phyloP scores from a whole-genome alignment of 2,329 filamentous ascomycete species.

The Fusarium lateritium region DNA sequence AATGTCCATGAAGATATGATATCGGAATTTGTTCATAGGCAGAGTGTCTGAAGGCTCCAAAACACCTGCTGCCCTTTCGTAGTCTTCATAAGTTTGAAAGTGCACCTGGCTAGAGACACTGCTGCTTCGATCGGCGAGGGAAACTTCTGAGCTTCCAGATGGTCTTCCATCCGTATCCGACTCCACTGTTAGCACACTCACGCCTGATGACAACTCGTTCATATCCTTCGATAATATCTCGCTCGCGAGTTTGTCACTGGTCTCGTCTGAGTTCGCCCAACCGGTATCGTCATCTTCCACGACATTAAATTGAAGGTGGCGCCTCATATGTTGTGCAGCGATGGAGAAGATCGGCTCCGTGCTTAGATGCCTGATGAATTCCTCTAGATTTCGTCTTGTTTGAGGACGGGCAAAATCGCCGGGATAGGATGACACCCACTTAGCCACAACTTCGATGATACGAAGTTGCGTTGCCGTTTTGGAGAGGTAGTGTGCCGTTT shows the following conservation, averaged over 20 bases:
- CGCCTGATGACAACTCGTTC: constrained; percentile 57
- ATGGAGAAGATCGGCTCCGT: constrained; percentile 85
- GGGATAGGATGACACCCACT: constrained; percentile 91
- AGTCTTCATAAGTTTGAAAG: constrained; percentile 80
- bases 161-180: constrained; percentile 61
- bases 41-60: constrained; percentile 79
- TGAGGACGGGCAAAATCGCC: constrained; percentile 89
- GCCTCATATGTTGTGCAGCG: constrained; percentile 86
- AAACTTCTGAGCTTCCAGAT: constrained; percentile 63
- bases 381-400: constrained; percentile 79
- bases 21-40: constrained; percentile 86
- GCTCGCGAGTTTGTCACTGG: constrained; percentile 54
- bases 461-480: constrained; percentile 87
- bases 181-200: constrained; percentile 65
- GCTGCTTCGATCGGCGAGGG: constrained; percentile 58
- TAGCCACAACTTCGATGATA: constrained; percentile 85
- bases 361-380: constrained; percentile 82
- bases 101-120: constrained; percentile 63
- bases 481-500: constrained; percentile 77
- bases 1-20: constrained; percentile 90
- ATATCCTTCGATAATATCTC: constrained; percentile 58
- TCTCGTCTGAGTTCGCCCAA: constrained; percentile 88
- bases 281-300: constrained; percentile 91
- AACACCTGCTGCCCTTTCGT: constrained; percentile 81
- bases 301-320: constrained; percentile 79